Percentiles rank a stretch among this genome's conserved stretches.
Conservation (phyloP, 345 rosid genomes). For the Ceriops decandra region DNA sequence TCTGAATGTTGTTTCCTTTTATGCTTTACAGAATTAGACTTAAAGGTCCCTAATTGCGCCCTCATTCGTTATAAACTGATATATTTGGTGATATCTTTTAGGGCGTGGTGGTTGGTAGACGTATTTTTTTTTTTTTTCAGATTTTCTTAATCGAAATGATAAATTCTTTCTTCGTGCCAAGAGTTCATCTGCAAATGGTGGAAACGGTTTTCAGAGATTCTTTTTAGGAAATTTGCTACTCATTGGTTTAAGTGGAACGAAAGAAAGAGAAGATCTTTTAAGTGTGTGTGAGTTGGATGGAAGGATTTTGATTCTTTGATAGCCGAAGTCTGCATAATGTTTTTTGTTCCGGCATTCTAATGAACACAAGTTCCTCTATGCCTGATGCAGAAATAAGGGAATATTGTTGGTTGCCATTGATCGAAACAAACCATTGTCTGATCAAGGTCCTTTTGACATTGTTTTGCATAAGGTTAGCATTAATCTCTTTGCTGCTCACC, state of each 20-base stretch:
- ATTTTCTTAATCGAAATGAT: too few species aligned
- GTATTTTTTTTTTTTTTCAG: too few species aligned
- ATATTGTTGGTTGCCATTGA: conserved; percentile 75
- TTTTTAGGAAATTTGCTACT: neutral
- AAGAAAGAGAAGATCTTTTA: neutral
- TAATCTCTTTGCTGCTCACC: neutral
- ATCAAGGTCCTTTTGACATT: conserved; percentile 93
- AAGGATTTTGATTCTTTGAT: conserved; percentile 25
- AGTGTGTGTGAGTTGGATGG: conserved; percentile 15
- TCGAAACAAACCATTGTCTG: conserved; percentile 54
- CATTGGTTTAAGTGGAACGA: neutral
- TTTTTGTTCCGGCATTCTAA: conserved; percentile 2
- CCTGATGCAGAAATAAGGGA: conserved; percentile 67
- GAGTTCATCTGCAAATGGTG: neutral
- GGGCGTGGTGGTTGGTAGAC: too few species aligned
- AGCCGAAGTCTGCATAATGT: conserved; percentile 16
- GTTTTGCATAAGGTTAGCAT: conserved; percentile 82
- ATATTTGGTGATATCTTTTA: too few species aligned
- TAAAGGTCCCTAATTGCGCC: too few species aligned
- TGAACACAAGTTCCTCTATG: conserved; percentile 16
- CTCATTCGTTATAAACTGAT: too few species aligned
- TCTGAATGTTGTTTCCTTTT: neutral
- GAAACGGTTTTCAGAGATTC: neutral
- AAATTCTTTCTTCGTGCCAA: too few species aligned
- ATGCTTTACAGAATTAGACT: too few species aligned